A percentile compares a stretch with the other conserved stretches of the same genome.
phyloP scores from a whole-genome alignment of 2,329 filamentous ascomycete genomes.

The Botryosphaeria dothidea region DNA sequence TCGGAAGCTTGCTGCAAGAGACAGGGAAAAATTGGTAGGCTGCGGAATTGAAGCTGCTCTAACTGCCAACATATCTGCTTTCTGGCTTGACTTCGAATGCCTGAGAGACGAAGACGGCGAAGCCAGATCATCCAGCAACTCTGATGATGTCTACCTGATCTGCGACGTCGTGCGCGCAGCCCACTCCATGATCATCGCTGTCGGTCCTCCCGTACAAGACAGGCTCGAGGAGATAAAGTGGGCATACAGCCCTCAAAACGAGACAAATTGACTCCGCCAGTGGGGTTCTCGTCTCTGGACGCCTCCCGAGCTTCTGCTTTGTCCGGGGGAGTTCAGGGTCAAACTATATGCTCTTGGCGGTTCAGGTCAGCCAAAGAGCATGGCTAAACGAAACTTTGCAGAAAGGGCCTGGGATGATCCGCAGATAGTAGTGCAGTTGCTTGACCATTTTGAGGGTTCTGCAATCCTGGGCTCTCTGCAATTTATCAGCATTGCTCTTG shows the following conservation, averaged over 20 bases:
- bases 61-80: background rate
- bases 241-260: background rate
- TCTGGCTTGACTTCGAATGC: constrained; percentile 19
- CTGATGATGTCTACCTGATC: constrained; percentile 3
- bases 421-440: background rate
- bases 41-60: constrained; percentile 3
- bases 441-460: constrained; percentile 9
- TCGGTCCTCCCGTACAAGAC: background rate
- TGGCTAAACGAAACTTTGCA: constrained; percentile 16
- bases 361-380: background rate
- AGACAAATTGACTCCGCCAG: background rate
- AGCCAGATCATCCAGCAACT: background rate
- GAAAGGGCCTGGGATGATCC: constrained; percentile 4
- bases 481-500: constrained; percentile 4
- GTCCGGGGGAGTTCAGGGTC: background rate
- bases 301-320: background rate
- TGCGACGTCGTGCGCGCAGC: constrained; percentile 10
- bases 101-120: background rate
- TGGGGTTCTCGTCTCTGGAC: constrained; percentile 7
- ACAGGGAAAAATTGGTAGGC: background rate
- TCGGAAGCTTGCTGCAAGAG: background rate
- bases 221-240: background rate
- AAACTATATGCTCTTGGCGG: background rate
- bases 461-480: background rate
- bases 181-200: constrained; percentile 7